A percentile compares a stretch with the other conserved stretches of the same genome.
phyloP scores from a whole-genome alignment of 1,284 basidiomycete genomes.

The Irpex sp. region DNA sequence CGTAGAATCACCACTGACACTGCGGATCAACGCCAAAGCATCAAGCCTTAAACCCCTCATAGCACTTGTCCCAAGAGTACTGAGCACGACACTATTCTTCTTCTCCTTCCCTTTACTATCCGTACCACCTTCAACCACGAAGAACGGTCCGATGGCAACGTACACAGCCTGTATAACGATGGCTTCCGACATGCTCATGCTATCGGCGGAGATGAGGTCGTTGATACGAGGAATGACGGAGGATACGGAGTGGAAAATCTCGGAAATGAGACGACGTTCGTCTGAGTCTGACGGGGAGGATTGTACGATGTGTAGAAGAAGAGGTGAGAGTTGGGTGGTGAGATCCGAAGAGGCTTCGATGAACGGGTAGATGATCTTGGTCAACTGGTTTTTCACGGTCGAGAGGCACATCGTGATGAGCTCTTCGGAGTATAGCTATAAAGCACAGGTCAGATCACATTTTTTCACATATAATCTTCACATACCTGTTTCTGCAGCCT shows the following conservation, averaged over 20 bases:
- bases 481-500: constrained; percentile 78
- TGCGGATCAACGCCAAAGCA: constrained; percentile 77
- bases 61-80: constrained; percentile 62
- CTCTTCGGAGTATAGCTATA: constrained; percentile 89
- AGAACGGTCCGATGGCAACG: constrained; percentile 89
- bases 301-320: constrained; percentile 51
- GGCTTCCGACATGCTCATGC: constrained; percentile 76
- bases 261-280: constrained; percentile 51
- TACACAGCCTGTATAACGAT: constrained; percentile 90
- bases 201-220: constrained; percentile 58
- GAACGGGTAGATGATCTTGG: constrained; percentile 80
- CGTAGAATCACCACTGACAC: constrained; percentile 44
- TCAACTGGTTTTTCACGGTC: constrained; percentile 75
- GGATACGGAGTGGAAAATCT: constrained; percentile 64
- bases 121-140: constrained; percentile 62
- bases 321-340: constrained; percentile 36
- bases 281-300: constrained; percentile 32
- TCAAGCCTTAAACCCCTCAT: constrained; percentile 82
- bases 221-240: constrained; percentile 67
- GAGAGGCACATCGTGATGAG: constrained; percentile 75
- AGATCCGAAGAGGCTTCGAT: constrained; percentile 65
- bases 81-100: constrained; percentile 50
- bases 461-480: constrained; percentile 5
- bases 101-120: constrained; percentile 49
- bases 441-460: background rate